A percentile compares a stretch with the other conserved stretches of the same genome.
Evolutionary conservation across 2,329 filamentous ascomycete genomes (phyloP).

Genomic region (Chaetomiaceae sp.): DNA sequence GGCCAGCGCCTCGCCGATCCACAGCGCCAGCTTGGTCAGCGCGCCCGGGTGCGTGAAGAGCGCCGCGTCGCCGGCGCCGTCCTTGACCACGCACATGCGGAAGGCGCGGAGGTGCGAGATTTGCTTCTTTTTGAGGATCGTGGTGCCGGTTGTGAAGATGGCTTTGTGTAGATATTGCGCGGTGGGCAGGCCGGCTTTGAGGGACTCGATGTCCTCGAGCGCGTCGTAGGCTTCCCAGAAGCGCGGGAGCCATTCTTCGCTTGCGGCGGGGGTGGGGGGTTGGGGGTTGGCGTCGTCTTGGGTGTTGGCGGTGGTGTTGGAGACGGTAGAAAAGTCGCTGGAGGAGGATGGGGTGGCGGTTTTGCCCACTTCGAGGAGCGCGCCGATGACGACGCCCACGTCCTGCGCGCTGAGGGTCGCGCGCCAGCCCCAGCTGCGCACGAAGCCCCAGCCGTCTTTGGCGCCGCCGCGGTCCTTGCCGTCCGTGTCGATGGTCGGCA

Average conservation of each 20-base stretch:
- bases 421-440: conserved; percentile 95
- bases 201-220: conserved; percentile 65
- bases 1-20: conserved; percentile 87
- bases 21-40: conserved; percentile 86
- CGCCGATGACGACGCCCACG: conserved; percentile 86
- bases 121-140: conserved; percentile 86
- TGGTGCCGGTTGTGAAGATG: conserved; percentile 88
- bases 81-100: conserved; percentile 92
- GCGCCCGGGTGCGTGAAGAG: conserved; percentile 92
- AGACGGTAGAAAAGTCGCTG: conserved; percentile 25
- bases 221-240: conserved; percentile 72
- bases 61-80: conserved; percentile 71
- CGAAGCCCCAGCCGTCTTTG: conserved; percentile 95
- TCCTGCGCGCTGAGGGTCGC: conserved; percentile 90
- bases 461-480: conserved; percentile 63
- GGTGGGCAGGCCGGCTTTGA: conserved; percentile 71
- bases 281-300: too few species aligned
- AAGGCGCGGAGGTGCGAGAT: conserved; percentile 91
- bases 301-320: conserved; percentile 42
- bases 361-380: conserved; percentile 85
- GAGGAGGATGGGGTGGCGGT: conserved; percentile 17
- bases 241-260: conserved; percentile 60
- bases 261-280: conserved; percentile 44
- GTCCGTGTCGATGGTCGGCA: conserved; percentile 71
- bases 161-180: conserved; percentile 88